Base-by-base conservation (phyloP, 2,329 filamentous ascomycete species). In the Trichoderma citrinoviride region DNA sequence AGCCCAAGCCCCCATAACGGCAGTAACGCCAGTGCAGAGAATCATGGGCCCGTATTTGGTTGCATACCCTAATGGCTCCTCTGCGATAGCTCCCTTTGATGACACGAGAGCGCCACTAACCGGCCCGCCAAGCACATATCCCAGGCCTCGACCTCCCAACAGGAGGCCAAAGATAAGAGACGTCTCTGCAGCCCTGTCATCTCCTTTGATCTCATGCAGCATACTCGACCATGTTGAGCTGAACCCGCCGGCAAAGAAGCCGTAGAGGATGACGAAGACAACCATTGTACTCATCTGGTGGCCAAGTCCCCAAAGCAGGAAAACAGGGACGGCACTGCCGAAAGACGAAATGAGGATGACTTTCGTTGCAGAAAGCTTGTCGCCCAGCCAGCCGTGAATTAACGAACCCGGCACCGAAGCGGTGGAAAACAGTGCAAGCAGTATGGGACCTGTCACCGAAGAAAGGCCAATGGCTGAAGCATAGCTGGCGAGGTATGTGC, bases 231-330 rank as follows among this genome's bases (percentile, higher is more conserved):
- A 90, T 0, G 86, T 84, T 0, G 84, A 83, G 3, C 83, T 85
- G 71, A 87, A 90, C 0, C 84, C 83, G 0, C 87, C 85, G 0
- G 87, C 87, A 61, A 89, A 90, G 68, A 90, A 80, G 0, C 88
- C 88, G 70, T 87, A 90, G 3, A 83, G 77, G 21, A 88, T 74
- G 40, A 86, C 85, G 73, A 88, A 90, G 7, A 85, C 68, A 25
- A 86, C 82, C 47, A 90, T 73, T 2, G 87, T 75, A 0, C 80
- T 79, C 27, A 87, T 74, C 7, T 77, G 81, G 0, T 78, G 80
- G 21, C 84, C 81, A 41, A 83, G 75, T 0, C 87, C 88, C 88
- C 88, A 90, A 19, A 90, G 75, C 12, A 89, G 72, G 21, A 90
- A 82, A 0, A 82, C 84, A 0, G 84, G 82, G 5, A 86, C 55